Evolutionary conservation across 2,329 filamentous ascomycete genomes (phyloP), one percentile per base, ranked within the genome.

Genomic region (Verticillium isaacii): DNA sequence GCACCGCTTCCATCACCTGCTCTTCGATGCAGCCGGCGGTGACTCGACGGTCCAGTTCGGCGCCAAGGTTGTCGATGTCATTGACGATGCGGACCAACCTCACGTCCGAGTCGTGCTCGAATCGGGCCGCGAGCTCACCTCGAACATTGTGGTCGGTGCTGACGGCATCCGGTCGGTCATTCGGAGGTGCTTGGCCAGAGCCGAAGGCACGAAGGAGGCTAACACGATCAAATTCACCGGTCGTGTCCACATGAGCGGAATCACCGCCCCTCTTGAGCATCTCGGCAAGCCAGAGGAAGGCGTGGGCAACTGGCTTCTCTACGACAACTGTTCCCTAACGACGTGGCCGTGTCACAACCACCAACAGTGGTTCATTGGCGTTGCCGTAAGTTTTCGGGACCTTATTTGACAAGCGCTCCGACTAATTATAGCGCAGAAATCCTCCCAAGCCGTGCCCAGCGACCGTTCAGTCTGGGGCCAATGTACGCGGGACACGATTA

Each of bases 341-440:
- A 67, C 64, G 14, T 67, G 64, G 64, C 62, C 66, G 15, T 66
- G 64, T 56, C 57, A 59, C 36, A 60, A 67, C 39, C 65, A 67
- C 52, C 56, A 64, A 9, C 66, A 67, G 57, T 67, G 66, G 64
- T 67, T 65, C 39, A 65, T 67, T 61, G 66, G 66, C 15, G 66
- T 67, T 55, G 64, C 63, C 57, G 65, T 66, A 34, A 57, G 60
- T 61, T 50, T 8, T 5, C 17, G 41, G 17, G 41, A n/a, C 8
- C 17, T n/a, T 14, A 14, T n/a, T 32, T 41, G 32, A 29, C 5
- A 29, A 29, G 57, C 14, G 19, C 15, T 12, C 5, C 29, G n/a
- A 32, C 56, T 58, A 58, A 58, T 58, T 37, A 17, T 36, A 34
- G 36, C 29, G 32, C 25, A 59, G 57, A 52, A 59, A 45, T 23